Percentiles rank a stretch among this genome's conserved stretches.
Evolutionary conservation across 768 basidiomycete species (phyloP).

Genomic region (Tricholoma flavovirens): DNA sequence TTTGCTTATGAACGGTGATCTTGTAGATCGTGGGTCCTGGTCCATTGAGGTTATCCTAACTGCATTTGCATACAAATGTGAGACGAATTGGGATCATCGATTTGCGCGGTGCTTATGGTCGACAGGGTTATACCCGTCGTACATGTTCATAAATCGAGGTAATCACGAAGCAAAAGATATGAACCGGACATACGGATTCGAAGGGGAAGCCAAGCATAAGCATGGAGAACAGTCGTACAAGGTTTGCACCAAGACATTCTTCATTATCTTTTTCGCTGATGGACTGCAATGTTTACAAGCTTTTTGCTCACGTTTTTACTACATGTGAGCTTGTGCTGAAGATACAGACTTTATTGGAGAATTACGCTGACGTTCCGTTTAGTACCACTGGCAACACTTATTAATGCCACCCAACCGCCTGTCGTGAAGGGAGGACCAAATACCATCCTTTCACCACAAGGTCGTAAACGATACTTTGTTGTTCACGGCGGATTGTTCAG

Average conservation of each 20-base stretch:
- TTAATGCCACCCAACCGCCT: conserved; percentile 66
- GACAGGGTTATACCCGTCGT: conserved; percentile 84
- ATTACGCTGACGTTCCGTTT: conserved; percentile 4
- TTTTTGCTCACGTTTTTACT: conserved; percentile 94
- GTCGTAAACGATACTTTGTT: conserved; percentile 85
- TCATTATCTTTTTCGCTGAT: conserved; percentile 3
- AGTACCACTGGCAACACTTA: conserved; percentile 89
- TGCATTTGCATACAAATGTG: conserved; percentile 94
- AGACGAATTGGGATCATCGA: conserved; percentile 20
- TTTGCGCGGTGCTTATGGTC: conserved; percentile 4
- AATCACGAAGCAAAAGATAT: conserved; percentile 98
- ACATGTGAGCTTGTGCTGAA: conserved; percentile 49
- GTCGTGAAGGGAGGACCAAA: conserved; percentile 30
- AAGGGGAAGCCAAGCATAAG: conserved; percentile 95
- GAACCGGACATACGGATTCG: conserved; percentile 92
- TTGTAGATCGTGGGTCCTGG: conserved; percentile 97
- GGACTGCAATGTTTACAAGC: conserved; percentile 31
- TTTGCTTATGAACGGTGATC: conserved; percentile 89
- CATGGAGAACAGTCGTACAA: conserved; percentile 95
- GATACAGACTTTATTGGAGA: background rate
- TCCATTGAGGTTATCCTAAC: conserved; percentile 89
- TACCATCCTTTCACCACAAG: conserved; percentile 77
- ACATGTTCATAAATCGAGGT: conserved; percentile 91
- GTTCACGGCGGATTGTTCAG: conserved; percentile 97
- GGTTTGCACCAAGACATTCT: conserved; percentile 29